phyloP scores from a whole-genome alignment of 345 rosid species.

The Bruguiera gymnorhiza region DNA sequence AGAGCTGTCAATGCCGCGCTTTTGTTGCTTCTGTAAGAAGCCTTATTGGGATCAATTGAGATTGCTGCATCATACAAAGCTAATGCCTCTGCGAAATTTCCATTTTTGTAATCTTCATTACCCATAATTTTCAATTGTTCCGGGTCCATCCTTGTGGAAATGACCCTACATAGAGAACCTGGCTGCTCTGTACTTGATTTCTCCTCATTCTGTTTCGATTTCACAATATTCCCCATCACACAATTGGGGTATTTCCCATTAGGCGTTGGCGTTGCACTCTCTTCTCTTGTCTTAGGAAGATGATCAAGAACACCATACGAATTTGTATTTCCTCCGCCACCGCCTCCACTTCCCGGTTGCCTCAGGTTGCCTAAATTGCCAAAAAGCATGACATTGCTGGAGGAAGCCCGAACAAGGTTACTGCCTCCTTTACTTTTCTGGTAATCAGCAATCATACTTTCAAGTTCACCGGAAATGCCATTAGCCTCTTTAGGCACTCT shows the following conservation, averaged over 20 bases:
- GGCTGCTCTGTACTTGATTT: conserved; percentile 25
- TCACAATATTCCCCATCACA: conserved; percentile 52
- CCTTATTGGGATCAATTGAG: conserved; percentile 75
- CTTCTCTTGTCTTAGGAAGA: conserved; percentile 26
- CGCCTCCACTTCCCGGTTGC: neutral
- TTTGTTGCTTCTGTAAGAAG: conserved; percentile 88
- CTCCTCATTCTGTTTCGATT: conserved; percentile 26
- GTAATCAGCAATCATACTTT: conserved; percentile 68
- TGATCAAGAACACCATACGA: conserved; percentile 20
- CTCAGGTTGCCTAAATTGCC: conserved; percentile 55
- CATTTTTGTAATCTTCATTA: conserved; percentile 92
- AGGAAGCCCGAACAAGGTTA: conserved; percentile 74
- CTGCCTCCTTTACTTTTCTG: conserved; percentile 50
- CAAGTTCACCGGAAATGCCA: conserved; percentile 86
- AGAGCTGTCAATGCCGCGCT: conserved; percentile 87
- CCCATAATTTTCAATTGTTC: conserved; percentile 93
- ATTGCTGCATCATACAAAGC: conserved; percentile 95
- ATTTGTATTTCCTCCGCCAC: conserved; percentile 23
- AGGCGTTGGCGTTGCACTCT: neutral
- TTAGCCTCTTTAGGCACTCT: conserved; percentile 52
- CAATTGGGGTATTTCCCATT: conserved; percentile 38
- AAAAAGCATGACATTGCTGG: conserved; percentile 70
- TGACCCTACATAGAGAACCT: conserved; percentile 68
- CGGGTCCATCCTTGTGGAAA: conserved; percentile 93
- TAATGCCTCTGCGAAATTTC: conserved; percentile 80